phyloP scores from a whole-genome alignment of 129 eudicot genomes.

The Helianthus annuus region DNA sequence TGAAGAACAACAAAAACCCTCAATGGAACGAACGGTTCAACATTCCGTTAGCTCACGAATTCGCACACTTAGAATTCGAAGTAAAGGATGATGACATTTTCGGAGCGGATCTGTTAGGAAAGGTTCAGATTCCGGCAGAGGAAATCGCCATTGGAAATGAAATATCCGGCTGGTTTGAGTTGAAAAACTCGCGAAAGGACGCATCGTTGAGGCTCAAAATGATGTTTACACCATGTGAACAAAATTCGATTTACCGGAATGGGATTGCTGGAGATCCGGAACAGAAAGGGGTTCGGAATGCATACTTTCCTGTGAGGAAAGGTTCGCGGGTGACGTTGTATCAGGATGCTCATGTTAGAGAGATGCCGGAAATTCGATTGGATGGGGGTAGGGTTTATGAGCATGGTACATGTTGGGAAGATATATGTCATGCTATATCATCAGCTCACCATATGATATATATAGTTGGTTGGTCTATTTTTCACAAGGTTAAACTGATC shows the following conservation, averaged over 20 bases:
- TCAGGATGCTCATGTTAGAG: conserved; percentile 76
- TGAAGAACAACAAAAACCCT: conserved; percentile 76
- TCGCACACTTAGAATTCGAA: conserved; percentile 54
- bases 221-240: conserved; percentile 57
- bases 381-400: conserved; percentile 52
- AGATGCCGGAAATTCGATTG: conserved; percentile 57
- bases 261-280: conserved; percentile 66
- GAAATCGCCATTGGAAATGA: conserved; percentile 43
- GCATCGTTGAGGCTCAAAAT: conserved; percentile 42
- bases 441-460: conserved; percentile 88
- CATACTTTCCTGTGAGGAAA: conserved; percentile 80
- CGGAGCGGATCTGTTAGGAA: conserved; percentile 71
- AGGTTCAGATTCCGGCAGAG: conserved; percentile 48
- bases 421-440: conserved; percentile 75
- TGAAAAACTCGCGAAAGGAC: conserved; percentile 67
- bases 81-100: conserved; percentile 74
- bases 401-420: conserved; percentile 79
- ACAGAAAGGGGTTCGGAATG: conserved; percentile 44
- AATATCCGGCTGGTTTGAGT: conserved; percentile 54
- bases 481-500: conserved; percentile 63
- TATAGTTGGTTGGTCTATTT: conserved; percentile 84
- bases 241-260: conserved; percentile 38
- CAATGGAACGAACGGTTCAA: conserved; percentile 63
- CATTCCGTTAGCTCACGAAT: conserved; percentile 63
- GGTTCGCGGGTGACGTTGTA: conserved; percentile 72